Percentiles rank a stretch among this genome's conserved stretches.
phyloP scores from a whole-genome alignment of 805 yeast species.

The Soucietia sequanensis region DNA sequence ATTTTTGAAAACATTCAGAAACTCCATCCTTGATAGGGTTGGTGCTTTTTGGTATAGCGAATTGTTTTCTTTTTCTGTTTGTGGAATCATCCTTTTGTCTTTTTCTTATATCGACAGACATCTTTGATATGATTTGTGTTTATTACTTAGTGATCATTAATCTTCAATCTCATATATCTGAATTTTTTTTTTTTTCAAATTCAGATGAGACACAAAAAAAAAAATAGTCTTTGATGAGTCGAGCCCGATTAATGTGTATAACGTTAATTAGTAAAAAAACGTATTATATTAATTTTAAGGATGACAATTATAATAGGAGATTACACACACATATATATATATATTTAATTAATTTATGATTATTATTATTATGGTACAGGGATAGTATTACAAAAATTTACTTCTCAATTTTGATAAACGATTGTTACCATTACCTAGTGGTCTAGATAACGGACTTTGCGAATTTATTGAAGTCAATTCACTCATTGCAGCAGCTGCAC shows the following conservation, averaged over 20 bases:
- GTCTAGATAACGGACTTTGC: background rate
- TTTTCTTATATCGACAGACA: background rate
- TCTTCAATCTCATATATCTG: no score
- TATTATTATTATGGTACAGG: no score
- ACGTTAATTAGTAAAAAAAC: no score
- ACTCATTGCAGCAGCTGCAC: background rate
- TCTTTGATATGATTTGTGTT: no score
- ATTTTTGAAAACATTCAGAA: conserved; percentile 68
- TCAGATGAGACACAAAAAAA: conserved; percentile 7
- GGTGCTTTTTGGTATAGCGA: conserved; percentile 23
- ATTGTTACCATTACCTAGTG: conserved; percentile 5
- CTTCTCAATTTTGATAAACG: conserved; percentile 20
- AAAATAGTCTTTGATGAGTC: no score
- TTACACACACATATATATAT: no score
- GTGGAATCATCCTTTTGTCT: background rate
- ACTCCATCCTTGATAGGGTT: conserved; percentile 46
- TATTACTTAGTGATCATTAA: no score
- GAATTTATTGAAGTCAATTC: background rate
- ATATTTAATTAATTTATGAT: no score
- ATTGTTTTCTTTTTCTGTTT: conserved; percentile 15
- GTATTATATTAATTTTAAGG: no score
- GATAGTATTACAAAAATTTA: conserved; percentile 12
- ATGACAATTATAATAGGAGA: no score
- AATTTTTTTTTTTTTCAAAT: background rate
- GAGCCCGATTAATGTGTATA: no score